Conservation (phyloP, 179 eudicot species). For the Spergularia azorica region DNA sequence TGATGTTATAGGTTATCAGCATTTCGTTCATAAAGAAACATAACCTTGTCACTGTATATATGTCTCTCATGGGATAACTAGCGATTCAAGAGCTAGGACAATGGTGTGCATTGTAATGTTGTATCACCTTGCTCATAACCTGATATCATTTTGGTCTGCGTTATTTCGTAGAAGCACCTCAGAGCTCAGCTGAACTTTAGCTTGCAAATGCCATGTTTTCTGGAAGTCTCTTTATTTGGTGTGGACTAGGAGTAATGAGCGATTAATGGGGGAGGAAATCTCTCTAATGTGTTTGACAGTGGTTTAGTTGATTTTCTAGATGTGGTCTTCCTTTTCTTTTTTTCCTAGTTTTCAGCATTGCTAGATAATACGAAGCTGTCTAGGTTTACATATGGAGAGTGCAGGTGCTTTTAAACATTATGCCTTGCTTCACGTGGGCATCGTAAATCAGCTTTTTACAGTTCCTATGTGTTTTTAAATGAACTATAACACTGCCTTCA, state of each 20-base stretch:
- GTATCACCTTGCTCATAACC: too few relatives aligned
- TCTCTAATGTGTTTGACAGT: background rate
- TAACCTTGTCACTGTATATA: background rate
- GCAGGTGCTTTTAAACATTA: background rate
- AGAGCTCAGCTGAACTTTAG: too few relatives aligned
- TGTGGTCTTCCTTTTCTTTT: background rate
- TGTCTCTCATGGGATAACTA: background rate
- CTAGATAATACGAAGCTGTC: conserved; percentile 1
- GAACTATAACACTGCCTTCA: too few relatives aligned
- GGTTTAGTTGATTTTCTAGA: background rate
- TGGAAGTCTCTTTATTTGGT: too few relatives aligned
- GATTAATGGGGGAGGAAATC: background rate
- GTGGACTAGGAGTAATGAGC: too few relatives aligned
- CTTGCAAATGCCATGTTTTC: too few relatives aligned
- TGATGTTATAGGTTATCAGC: background rate
- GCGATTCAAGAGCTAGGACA: too few relatives aligned
- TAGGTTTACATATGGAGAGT: background rate
- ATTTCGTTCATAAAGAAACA: background rate
- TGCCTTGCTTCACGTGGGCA: background rate
- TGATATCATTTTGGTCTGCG: too few relatives aligned
- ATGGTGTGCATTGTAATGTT: too few relatives aligned
- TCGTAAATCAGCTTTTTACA: background rate
- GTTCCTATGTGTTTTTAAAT: background rate
- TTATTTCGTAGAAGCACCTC: too few relatives aligned
- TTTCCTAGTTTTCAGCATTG: background rate